A percentile compares a stretch with the other conserved stretches of the same genome.
Evolutionary conservation across 805 yeast species (phyloP).

Genomic region (Phaffomyces opuntiae): DNA sequence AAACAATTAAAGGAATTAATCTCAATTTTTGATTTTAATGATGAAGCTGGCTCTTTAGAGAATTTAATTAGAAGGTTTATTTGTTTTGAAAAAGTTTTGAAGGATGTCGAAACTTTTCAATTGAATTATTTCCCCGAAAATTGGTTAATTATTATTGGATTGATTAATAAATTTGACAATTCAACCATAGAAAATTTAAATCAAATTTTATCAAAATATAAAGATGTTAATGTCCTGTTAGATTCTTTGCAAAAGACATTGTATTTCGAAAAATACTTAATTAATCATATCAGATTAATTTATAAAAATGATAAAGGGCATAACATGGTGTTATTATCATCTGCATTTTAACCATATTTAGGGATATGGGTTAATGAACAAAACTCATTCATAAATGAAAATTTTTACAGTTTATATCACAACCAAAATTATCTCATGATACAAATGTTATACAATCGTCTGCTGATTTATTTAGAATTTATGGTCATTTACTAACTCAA

Average conservation of each 20-base stretch:
- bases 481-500: conserved; percentile 67
- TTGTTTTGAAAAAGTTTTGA: conserved; percentile 67
- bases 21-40: conserved; percentile 66
- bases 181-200: conserved; percentile 63
- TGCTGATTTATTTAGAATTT: conserved; percentile 76
- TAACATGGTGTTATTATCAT: conserved; percentile 36
- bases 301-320: conserved; percentile 13
- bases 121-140: conserved; percentile 51
- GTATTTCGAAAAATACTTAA: conserved; percentile 75
- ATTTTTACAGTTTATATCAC: conserved; percentile 55
- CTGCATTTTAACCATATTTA: conserved; percentile 78
- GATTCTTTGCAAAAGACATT: conserved; percentile 69
- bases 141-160: conserved; percentile 64
- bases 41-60: conserved; percentile 93
- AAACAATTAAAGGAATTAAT: conserved; percentile 66
- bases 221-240: conserved; percentile 60
- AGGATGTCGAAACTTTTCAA: conserved; percentile 47
- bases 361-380: conserved; percentile 84
- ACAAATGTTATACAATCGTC: conserved; percentile 80
- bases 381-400: conserved; percentile 52
- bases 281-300: conserved; percentile 51
- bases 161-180: conserved; percentile 59
- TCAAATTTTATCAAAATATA: conserved; percentile 37
- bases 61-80: conserved; percentile 76
- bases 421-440: conserved; percentile 45